Conservation (phyloP, 176 grass and related monocot genomes). For the Poa pratensis region DNA sequence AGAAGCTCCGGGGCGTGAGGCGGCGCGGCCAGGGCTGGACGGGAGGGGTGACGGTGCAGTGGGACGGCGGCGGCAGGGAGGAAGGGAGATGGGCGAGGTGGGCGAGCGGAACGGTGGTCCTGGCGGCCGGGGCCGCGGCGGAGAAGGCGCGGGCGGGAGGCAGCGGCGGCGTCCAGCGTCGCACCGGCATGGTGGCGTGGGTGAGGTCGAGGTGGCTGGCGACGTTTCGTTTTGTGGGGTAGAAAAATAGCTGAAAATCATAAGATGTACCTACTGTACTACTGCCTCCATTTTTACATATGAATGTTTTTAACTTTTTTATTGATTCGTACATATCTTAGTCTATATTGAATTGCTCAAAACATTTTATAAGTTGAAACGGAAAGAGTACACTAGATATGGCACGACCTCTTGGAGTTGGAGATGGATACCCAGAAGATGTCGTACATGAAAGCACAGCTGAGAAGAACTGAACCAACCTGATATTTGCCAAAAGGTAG, state of each 20-base stretch:
- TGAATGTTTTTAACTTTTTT: no score
- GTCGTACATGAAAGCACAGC: constrained; percentile 93
- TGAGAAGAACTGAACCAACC: constrained; percentile 87
- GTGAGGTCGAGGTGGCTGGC: background rate
- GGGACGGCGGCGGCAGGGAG: constrained; percentile 38
- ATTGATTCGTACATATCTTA: no score
- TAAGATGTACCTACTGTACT: no score
- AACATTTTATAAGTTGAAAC: no score
- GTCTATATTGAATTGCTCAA: no score
- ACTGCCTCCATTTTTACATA: no score
- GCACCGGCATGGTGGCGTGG: constrained; percentile 14
- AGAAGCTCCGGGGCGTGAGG: constrained; percentile 38
- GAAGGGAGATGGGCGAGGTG: constrained; percentile 46
- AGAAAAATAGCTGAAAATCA: no score
- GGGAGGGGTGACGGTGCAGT: constrained; percentile 48
- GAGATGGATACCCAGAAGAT: constrained; percentile 97
- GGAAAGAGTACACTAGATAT: background rate
- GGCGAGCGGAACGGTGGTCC: constrained; percentile 40
- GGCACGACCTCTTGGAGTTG: constrained; percentile 92
- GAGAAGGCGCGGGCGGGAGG: constrained; percentile 25
- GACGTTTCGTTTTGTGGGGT: no score
- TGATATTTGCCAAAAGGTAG: constrained; percentile 33
- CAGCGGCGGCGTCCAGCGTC: background rate
- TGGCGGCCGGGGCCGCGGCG: constrained; percentile 4
- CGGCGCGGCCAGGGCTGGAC: constrained; percentile 51